Evolutionary conservation across 345 rosid genomes (phyloP).

Genomic region (Citrus medica): DNA sequence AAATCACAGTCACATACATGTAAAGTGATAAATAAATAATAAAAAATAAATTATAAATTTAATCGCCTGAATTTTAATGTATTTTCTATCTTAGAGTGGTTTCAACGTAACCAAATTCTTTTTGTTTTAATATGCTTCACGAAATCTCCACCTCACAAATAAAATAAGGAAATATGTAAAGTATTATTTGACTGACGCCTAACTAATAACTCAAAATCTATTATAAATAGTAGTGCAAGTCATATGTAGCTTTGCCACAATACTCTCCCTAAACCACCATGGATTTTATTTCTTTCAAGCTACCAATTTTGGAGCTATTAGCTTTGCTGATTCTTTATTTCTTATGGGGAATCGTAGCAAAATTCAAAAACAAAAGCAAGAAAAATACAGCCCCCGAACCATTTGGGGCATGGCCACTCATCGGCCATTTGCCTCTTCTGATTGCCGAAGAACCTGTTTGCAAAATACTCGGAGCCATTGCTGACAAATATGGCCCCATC

Average conservation of each 20-base stretch:
- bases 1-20: rapidly evolving
- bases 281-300: conserved; percentile 4
- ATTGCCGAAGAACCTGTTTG: conserved; percentile 29
- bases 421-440: conserved; percentile 66
- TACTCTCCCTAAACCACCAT: not conserved
- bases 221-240: no score
- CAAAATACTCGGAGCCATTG: conserved; percentile 44
- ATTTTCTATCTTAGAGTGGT: rapidly evolving
- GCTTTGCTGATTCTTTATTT: not conserved
- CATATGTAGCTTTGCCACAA: no score
- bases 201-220: no score
- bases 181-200: no score
- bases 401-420: conserved; percentile 49
- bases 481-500: conserved; percentile 52
- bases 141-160: no score
- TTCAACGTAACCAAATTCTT: no score
- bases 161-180: no score
- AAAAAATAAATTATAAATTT: no score
- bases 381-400: conserved; percentile 39
- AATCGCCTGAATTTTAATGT: rapidly evolving
- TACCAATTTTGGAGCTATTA: not conserved
- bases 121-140: no score
- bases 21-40: no score
- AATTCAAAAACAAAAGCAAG: not conserved
- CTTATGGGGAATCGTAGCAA: conserved; percentile 6